Evolutionary conservation across 768 basidiomycete species (phyloP), one percentile per base, ranked within the genome.

Genomic region (Xerocomellus chrysenteron): DNA sequence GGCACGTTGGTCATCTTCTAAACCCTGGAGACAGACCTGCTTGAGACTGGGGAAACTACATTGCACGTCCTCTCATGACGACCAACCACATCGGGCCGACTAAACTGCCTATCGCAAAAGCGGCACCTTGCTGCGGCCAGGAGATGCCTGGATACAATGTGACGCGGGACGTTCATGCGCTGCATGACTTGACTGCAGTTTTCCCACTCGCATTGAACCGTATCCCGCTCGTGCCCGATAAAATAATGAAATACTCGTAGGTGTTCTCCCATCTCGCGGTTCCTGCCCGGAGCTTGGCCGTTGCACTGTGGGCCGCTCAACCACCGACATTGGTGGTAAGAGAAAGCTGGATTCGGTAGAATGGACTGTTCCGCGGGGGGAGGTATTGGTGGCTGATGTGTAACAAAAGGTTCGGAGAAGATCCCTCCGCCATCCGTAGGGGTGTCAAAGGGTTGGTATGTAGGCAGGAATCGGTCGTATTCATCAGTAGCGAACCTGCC

Each of bases 251-350:
- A 50, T 0, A 39, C 48, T 2, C 68, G 59, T 7, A 69, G 47
- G 35, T 69, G 68, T 16, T 69, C 69, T 2, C 61, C 65, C 68
- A 69, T 69, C 26, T 69, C 68, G n/a, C 69, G 62, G 46, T 71
- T 69, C 33, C 46, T 68, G 4, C 69, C 69, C 1, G 68, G 68
- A 37, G 65, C 68, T 7, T 21, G 35, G 33, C 65, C 69, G 26
- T 61, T 39, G 52, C 68, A 69, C 11, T 0, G 54, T 17, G 67
- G 60, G 35, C 65, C 67, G 11, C 62, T 35, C 45, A 60, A n/a
- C 69, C 69, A 71, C 6, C 54, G 58, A 41, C 67, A 68, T 30
- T 32, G 35, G 47, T 65, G 52, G 24, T 48, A 62, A 2, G 28
- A 6, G 54, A 65, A 65, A 4, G 40, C 30, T 2, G 45, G 49